phyloP scores from a whole-genome alignment of 2,329 filamentous ascomycete species.

The Chaetomium sp. region DNA sequence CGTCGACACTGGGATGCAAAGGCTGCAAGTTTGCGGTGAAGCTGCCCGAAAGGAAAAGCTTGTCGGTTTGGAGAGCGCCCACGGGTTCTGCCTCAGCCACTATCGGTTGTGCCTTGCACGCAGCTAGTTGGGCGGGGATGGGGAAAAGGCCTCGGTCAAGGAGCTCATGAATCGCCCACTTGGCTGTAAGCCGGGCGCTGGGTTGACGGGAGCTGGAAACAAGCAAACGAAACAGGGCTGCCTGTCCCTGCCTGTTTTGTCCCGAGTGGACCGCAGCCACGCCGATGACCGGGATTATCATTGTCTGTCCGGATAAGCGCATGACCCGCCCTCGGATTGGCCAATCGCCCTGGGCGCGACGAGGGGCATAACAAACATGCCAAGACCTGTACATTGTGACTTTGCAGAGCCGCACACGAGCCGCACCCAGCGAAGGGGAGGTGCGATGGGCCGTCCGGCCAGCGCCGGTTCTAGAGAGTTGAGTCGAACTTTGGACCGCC shows the following conservation, averaged over 20 bases:
- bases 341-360: neutral
- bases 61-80: neutral
- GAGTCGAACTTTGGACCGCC: neutral
- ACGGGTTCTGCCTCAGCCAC: conserved; percentile 18
- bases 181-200: neutral
- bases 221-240: conserved; percentile 6
- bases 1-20: neutral
- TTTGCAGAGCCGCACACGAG: neutral
- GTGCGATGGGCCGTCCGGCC: neutral
- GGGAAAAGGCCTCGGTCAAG: conserved; percentile 10
- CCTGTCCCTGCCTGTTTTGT: neutral
- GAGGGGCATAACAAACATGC: too few species aligned
- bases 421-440: neutral
- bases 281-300: neutral
- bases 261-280: neutral
- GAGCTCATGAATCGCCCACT: neutral
- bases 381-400: neutral
- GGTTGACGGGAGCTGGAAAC: neutral
- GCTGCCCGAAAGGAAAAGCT: neutral
- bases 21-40: neutral
- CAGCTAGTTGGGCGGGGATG: conserved; percentile 8
- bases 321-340: neutral
- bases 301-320: neutral
- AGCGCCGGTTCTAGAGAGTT: neutral
- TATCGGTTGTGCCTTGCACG: conserved; percentile 18